phyloP scores from a whole-genome alignment of 371 early-diverging fungal species.

The Mucor saturninus region DNA sequence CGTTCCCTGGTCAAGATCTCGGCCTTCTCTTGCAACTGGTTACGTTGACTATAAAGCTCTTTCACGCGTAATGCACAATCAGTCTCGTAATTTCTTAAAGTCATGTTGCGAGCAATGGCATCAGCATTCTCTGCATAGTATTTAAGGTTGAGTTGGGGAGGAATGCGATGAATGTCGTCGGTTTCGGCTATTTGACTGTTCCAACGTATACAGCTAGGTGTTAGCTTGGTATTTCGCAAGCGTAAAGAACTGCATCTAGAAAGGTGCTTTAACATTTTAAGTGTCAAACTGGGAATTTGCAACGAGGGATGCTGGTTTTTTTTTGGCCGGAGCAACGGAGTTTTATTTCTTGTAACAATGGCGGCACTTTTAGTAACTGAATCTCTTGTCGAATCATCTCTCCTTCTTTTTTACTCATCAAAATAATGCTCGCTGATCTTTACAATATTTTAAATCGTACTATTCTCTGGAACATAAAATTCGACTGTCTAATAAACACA shows the following conservation, averaged over 20 bases:
- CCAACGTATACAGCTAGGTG: constrained; percentile 5
- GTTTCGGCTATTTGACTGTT: constrained; percentile 1
- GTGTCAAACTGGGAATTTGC: neutral
- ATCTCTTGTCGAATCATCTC: too few relatives aligned
- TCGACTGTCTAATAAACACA: too few relatives aligned
- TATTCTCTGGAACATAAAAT: too few relatives aligned
- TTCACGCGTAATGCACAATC: constrained; percentile 49
- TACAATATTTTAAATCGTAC: too few relatives aligned
- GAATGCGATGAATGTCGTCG: constrained; percentile 30
- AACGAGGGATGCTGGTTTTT: constrained; percentile 7
- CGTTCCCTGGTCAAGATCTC: constrained; percentile 12
- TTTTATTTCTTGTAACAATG: neutral
- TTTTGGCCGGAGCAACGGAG: constrained; percentile 1
- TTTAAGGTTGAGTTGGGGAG: constrained; percentile 68
- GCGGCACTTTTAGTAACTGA: too few relatives aligned
- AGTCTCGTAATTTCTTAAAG: constrained; percentile 54
- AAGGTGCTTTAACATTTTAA: constrained; percentile 1
- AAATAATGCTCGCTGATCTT: too few relatives aligned
- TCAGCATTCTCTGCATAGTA: constrained; percentile 59
- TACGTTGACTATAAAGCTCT: constrained; percentile 55
- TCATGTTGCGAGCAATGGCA: constrained; percentile 56
- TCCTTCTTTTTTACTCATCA: too few relatives aligned
- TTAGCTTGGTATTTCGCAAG: constrained; percentile 4
- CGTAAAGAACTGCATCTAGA: neutral
- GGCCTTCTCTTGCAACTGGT: constrained; percentile 8